A percentile compares a stretch with the other conserved stretches of the same genome.
These are phyloP conservation scores for Pythium oligandrum DNA, from an alignment of 352 stramenopile genomes.

Conservation along the genomic window DNA sequence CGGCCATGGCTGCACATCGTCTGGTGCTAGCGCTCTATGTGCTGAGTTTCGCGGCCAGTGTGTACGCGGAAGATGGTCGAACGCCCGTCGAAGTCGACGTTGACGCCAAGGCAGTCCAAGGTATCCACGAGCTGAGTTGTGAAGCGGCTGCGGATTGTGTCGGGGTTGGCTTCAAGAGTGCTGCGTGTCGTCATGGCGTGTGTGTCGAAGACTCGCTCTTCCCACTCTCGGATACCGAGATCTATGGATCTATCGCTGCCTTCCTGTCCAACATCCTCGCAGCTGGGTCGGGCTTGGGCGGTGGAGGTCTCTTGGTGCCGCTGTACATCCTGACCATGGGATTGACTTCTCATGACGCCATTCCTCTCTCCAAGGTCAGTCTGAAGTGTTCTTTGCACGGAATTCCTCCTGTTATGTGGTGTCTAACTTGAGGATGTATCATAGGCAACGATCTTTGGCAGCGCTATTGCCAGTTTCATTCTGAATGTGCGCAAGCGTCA, in stretches of 20 bases:
- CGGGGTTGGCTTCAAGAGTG: conserved; percentile 26
- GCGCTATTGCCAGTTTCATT: conserved; percentile 71
- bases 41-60: conserved; percentile 1
- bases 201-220: conserved; percentile 59
- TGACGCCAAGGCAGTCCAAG: background rate
- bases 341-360: conserved; percentile 72
- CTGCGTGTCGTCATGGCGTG: conserved; percentile 39
- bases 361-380: conserved; percentile 62
- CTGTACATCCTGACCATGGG: conserved; percentile 75
- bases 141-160: conserved; percentile 47
- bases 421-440: no score
- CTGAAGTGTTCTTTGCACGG: no score
- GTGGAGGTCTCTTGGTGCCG: conserved; percentile 71
- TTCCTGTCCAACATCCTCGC: conserved; percentile 64
- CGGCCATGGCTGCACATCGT: background rate
- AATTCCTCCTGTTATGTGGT: no score
- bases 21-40: conserved; percentile 6
- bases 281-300: conserved; percentile 57
- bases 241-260: conserved; percentile 56
- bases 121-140: conserved; percentile 13
- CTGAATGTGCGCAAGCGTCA: conserved; percentile 64
- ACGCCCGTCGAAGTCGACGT: background rate
- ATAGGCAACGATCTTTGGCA: conserved; percentile 68
- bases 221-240: conserved; percentile 44
- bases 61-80: background rate